Evolutionary conservation across 306 rosid genomes (phyloP).

Genomic region (Fragaria iinumae): DNA sequence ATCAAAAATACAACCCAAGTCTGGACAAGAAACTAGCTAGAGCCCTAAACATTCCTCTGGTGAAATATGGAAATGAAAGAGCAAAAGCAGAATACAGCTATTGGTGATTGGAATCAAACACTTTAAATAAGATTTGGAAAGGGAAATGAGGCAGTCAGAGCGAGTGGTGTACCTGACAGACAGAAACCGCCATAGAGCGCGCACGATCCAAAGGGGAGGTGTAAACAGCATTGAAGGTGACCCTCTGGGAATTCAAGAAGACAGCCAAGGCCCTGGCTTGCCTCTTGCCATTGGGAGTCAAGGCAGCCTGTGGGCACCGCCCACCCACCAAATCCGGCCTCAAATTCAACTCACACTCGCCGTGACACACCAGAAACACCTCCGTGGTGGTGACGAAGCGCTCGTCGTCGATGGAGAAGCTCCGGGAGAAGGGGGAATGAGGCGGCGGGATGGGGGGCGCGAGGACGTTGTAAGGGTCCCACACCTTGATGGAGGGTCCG

Average conservation of each 20-base stretch:
- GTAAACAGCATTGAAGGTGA: constrained; percentile 69
- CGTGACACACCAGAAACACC: constrained; percentile 85
- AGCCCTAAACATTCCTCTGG: background rate
- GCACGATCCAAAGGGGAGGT: constrained; percentile 88
- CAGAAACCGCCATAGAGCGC: constrained; percentile 64
- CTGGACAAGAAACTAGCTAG: background rate
- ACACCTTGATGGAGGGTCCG: constrained; percentile 91
- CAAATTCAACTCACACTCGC: constrained; percentile 76
- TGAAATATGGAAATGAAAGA: background rate
- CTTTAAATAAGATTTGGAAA: background rate
- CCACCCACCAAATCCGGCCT: constrained; percentile 80
- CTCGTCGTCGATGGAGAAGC: constrained; percentile 59
- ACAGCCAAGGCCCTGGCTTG: constrained; percentile 96
- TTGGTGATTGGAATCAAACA: background rate
- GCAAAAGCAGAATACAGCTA: background rate
- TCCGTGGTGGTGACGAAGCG: constrained; percentile 48
- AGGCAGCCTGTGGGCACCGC: constrained; percentile 56
- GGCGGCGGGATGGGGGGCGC: constrained; percentile 57
- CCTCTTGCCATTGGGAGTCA: constrained; percentile 70
- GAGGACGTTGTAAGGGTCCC: constrained; percentile 93
- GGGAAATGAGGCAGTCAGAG: background rate
- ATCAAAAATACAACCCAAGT: background rate
- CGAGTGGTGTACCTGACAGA: constrained; percentile 56
- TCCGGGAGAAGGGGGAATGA: constrained; percentile 50
- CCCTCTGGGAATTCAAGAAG: constrained; percentile 80